Base-by-base conservation (phyloP, 306 rosid species). In the Vigna hirtella region DNA sequence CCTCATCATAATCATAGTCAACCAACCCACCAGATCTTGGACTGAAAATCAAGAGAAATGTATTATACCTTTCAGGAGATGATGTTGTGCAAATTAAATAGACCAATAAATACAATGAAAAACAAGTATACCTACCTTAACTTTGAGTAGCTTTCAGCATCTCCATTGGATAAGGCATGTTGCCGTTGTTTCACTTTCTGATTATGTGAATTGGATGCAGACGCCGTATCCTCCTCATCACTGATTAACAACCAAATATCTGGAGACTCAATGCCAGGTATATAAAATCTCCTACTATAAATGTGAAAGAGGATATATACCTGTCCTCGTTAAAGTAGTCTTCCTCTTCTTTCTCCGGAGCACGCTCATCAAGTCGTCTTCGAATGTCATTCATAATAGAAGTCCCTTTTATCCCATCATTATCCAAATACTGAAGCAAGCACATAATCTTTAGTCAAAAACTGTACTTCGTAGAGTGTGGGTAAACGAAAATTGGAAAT, bases 1-100 rank as follows among this genome's bases (percentile, higher is more conserved):
- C 98, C 81, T 94, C 98, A 38, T 94, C 98, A 17, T 94, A 97
- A 65, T 89, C 98, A 76, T 95, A 95, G 79, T 95, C 98, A 64
- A 95, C 98, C 70, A 95, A 89, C 82, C 93, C 97, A 74, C 89
- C 90, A 78, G 97, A 79, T 77, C 90, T 93, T 43, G 90, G 84
- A 86, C 92, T 83, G 83, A 76, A 69, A 80, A 71, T 36, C 36
- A 77, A 70, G 52, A 76, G 38, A 52, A 49, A 72, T 59, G 20
- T n/a, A 55, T 58, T 26, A 42, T 40, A 53, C 45, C 48, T 65
- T 40, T 20, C 14, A 22, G 56, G 63, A 22, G 64, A 70, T 3
- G 57, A 47, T 15, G 52, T 28, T n/a, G 14, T 32, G 34, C 45
- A 61, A 59, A 67, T 42, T 26, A 9, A 22, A 40, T 8, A 66